Base-by-base conservation (phyloP, 345 rosid species). In the Salix dunnii region DNA sequence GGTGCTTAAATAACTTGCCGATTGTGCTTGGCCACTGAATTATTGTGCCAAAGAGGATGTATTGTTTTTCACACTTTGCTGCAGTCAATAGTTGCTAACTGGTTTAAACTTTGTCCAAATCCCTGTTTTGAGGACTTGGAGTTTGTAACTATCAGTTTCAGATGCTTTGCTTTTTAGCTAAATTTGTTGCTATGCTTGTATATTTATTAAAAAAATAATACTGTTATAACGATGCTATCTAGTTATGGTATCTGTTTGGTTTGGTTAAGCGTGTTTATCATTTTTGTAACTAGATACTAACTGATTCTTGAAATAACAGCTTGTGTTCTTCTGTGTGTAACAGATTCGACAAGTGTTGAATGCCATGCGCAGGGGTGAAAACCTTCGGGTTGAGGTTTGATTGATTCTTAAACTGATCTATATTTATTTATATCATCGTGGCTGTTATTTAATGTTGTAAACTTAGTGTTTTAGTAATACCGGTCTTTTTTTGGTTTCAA, bases 281-380 rank as follows among this genome's bases (percentile, higher is more conserved):
- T 46, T 76, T 42, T 33, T 46, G 13, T 60, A 61, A 20, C 30
- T 38, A 72, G 28, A 58, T 48, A 46, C 12, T 33, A 60, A 28
- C 76, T 9, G 58, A 74, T 76, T 13, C 21, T 6, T 68, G 71
- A 73, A 38, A 53, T 76, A 69, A 83, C 23, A 30, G 49, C 43
- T 75, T 25, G n/a, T 78, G 48, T 78, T 84, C 38, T 75, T 84
- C 66, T 82, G 77, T 68, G 61, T 87, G 78, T 80, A 13, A 46
- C 91, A 92, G 98, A 86, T 94, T 78, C 96, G 93, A 74, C 97
- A 90, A 80, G 97, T 87, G 81, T 79, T 92, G 90, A 86, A 77
- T 74, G 92, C 92, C 80, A 85, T 92, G 89, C 92, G 91, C 75
- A 86, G 96, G 82, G 94, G 93, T 70, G 97, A 90, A 81, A 88